These are phyloP conservation scores for Lodderomyces metapsilosis DNA, from an alignment of 1,139 yeast genomes.

Conservation along the genomic window DNA sequence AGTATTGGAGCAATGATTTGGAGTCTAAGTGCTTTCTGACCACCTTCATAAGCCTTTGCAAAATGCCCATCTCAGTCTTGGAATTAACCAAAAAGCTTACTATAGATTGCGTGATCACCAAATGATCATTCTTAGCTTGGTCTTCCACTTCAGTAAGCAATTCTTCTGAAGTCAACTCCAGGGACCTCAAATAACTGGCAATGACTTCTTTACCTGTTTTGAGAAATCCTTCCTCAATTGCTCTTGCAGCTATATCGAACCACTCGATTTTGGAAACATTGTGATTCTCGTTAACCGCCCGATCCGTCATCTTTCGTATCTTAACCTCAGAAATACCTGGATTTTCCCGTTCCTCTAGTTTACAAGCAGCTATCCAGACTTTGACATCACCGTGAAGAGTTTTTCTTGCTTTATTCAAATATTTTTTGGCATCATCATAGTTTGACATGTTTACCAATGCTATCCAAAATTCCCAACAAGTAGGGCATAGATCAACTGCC, in stretches of 20 bases:
- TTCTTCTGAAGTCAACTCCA: conserved; percentile 23
- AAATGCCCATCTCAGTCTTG: conserved; percentile 41
- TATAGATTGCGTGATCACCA: conserved; percentile 44
- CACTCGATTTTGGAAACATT: conserved; percentile 32
- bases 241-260: conserved; percentile 37
- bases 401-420: conserved; percentile 62
- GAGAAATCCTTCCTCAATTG: conserved; percentile 36
- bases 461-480: conserved; percentile 65
- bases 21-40: conserved; percentile 34
- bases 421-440: conserved; percentile 50
- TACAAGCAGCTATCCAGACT: conserved; percentile 72
- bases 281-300: conserved; percentile 47
- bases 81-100: conserved; percentile 46
- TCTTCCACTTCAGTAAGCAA: conserved; percentile 35
- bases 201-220: conserved; percentile 42
- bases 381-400: conserved; percentile 48
- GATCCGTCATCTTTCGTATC: conserved; percentile 43
- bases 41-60: conserved; percentile 54
- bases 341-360: conserved; percentile 62
- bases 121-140: conserved; percentile 23
- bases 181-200: conserved; percentile 18
- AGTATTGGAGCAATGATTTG: conserved; percentile 43
- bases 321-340: conserved; percentile 32
- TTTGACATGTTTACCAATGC: conserved; percentile 41
- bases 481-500: conserved; percentile 71